phyloP scores from a whole-genome alignment of 2,329 filamentous ascomycete genomes.

The Ascochyta clinopodiicola region DNA sequence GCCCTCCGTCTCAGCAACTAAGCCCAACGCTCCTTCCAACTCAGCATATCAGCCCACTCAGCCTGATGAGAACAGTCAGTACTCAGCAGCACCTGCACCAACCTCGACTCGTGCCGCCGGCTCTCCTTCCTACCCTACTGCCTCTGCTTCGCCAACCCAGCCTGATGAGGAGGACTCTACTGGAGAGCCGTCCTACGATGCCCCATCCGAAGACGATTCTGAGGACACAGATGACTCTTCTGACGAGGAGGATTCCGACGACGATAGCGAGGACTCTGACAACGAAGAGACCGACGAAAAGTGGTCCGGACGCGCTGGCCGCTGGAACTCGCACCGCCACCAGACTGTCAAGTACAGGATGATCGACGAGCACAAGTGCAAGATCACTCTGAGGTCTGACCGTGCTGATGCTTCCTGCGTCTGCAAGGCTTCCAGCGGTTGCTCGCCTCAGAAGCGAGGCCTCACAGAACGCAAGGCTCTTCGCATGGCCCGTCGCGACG shows the following conservation, averaged over 20 bases:
- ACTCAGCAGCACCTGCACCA: slow-evolving; percentile 7
- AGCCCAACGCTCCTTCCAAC: slow-evolving; percentile 20
- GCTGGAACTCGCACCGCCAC: slow-evolving; percentile 13
- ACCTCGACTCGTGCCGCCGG: slow-evolving; percentile 7
- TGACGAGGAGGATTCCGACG: slow-evolving; percentile 4
- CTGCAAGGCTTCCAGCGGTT: slow-evolving; percentile 28
- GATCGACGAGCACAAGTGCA: slow-evolving; percentile 41
- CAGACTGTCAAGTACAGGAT: slow-evolving; percentile 27
- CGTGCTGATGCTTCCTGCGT: slow-evolving; percentile 27
- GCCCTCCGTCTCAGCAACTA: slow-evolving; percentile 19
- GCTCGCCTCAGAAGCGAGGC: slow-evolving; percentile 29
- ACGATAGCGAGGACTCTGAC: slow-evolving; percentile 1
- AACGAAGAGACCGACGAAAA: slow-evolving; percentile 8
- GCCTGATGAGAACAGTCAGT: slow-evolving; percentile 4
- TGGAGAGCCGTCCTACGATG: slow-evolving; percentile 5
- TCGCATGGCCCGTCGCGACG: slow-evolving; percentile 39
- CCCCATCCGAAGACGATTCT: slow-evolving; percentile 13
- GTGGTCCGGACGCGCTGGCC: neutral
- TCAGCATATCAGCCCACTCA: slow-evolving; percentile 20
- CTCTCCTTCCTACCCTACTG: slow-evolving; percentile 5
- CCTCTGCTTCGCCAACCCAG: slow-evolving; percentile 8
- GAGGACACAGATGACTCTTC: slow-evolving; percentile 5
- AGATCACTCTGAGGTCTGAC: slow-evolving; percentile 25
- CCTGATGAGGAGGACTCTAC: slow-evolving; percentile 9
- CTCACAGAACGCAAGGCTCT: slow-evolving; percentile 43